A percentile compares a stretch with the other conserved stretches of the same genome.
phyloP scores from a whole-genome alignment of 148 eudicot genomes.

The Nyssa sinensis region DNA sequence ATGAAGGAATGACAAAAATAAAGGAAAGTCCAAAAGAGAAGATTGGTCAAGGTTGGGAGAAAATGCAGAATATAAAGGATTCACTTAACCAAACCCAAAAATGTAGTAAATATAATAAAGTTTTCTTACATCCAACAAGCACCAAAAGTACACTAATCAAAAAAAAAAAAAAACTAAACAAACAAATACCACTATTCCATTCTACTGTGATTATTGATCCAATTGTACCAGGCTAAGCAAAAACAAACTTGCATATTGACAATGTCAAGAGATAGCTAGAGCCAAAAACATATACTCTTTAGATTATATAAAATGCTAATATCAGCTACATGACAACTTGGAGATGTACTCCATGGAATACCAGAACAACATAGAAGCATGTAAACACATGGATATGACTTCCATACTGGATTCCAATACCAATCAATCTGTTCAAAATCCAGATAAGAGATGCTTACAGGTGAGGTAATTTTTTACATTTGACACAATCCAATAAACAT shows the following conservation, averaged over 20 bases:
- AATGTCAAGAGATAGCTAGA: neutral
- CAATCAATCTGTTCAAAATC: conserved; percentile 11
- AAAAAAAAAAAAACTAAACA: no score
- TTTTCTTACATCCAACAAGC: no score
- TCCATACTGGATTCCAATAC: conserved; percentile 10
- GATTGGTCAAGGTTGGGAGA: no score
- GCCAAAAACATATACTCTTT: neutral
- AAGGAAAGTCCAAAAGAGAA: no score
- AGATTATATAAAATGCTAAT: conserved; percentile 3
- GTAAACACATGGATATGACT: neutral
- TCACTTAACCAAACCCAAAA: neutral
- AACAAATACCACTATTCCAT: no score
- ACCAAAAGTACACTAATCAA: no score
- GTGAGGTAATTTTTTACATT: conserved; percentile 9
- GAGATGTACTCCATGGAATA: neutral
- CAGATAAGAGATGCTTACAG: conserved; percentile 24
- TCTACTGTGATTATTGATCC: neutral
- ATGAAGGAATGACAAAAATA: no score
- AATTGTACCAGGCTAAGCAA: neutral
- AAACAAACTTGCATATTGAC: neutral
- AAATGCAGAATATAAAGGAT: neutral
- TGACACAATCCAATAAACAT: conserved; percentile 9
- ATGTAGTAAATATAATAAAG: neutral
- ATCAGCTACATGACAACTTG: conserved; percentile 5
- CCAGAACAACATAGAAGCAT: neutral